These are phyloP conservation scores for Cynara cardunculus DNA, from an alignment of 129 eudicot genomes.

Conservation along the genomic window DNA sequence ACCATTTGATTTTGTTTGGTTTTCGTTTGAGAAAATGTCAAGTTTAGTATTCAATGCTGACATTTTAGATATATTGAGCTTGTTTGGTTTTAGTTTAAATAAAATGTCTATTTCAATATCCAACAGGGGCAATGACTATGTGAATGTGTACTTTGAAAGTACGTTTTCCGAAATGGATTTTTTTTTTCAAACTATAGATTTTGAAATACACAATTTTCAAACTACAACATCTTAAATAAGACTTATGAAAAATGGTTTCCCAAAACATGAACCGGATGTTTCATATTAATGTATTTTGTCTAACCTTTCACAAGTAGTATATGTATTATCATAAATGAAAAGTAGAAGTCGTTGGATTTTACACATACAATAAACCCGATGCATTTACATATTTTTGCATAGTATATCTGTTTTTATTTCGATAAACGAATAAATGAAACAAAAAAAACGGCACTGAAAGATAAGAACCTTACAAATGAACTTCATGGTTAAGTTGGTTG, in stretches of 20 bases:
- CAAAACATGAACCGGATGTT: neutral
- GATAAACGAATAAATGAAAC: too few relatives aligned
- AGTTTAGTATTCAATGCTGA: neutral
- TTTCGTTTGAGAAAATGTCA: too few relatives aligned
- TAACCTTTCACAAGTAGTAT: too few relatives aligned
- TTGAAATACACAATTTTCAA: too few relatives aligned
- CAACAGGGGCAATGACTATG: too few relatives aligned
- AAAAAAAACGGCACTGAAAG: neutral
- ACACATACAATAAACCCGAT: neutral
- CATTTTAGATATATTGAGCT: too few relatives aligned
- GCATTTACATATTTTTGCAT: neutral
- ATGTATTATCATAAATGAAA: neutral
- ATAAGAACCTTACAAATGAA: slow-evolving; percentile 31
- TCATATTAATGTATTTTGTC: too few relatives aligned
- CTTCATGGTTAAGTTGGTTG: slow-evolving; percentile 33
- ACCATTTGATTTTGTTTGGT: too few relatives aligned
- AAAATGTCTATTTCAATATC: too few relatives aligned
- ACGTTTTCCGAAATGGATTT: too few relatives aligned
- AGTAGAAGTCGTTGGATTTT: neutral
- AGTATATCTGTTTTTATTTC: too few relatives aligned
- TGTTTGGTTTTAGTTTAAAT: neutral
- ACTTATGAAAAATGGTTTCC: neutral
- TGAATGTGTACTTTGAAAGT: neutral
- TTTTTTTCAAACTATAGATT: neutral
- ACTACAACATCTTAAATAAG: neutral